Evolutionary conservation across 2,329 filamentous ascomycete species (phyloP).

Genomic region (Ascochyta viciae-villosae): DNA sequence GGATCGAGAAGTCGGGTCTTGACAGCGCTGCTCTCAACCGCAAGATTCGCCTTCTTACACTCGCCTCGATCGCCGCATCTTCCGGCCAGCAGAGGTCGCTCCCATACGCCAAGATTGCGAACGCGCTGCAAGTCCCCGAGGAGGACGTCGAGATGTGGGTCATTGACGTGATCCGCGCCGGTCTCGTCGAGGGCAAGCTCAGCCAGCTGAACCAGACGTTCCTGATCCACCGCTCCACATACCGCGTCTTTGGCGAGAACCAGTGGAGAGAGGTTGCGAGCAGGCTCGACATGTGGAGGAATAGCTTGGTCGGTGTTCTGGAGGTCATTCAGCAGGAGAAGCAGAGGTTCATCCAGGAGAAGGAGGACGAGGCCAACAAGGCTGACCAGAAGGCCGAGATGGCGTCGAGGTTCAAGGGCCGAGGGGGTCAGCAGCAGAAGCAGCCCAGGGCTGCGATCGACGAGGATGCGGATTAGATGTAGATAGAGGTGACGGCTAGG

Average conservation of each 20-base stretch:
- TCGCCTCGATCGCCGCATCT: conserved; percentile 85
- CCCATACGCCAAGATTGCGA: conserved; percentile 83
- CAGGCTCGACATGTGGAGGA: conserved; percentile 88
- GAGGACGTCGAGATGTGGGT: conserved; percentile 98
- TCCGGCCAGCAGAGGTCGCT: conserved; percentile 81
- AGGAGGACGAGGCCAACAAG: conserved; percentile 78
- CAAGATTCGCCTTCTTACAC: conserved; percentile 95
- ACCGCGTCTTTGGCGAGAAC: conserved; percentile 96
- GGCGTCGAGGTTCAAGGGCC: conserved; percentile 33
- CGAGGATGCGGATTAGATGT: conserved; percentile 45
- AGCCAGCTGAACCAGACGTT: conserved; percentile 93
- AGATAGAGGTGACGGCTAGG: conserved; percentile 9
- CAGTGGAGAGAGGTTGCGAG: conserved; percentile 96
- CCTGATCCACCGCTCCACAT: conserved; percentile 93
- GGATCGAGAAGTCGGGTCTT: conserved; percentile 76
- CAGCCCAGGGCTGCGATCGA: conserved; percentile 43
- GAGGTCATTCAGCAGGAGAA: conserved; percentile 81
- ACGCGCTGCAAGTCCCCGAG: conserved; percentile 79
- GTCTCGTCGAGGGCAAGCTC: conserved; percentile 94
- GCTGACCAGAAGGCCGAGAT: conserved; percentile 68
- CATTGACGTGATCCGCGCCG: conserved; percentile 95
- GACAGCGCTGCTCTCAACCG: conserved; percentile 79
- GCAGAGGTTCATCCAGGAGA: conserved; percentile 76
- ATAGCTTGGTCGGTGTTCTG: conserved; percentile 79
- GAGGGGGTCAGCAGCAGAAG: conserved; percentile 36